These are phyloP conservation scores for Lodderomyces theae DNA, from an alignment of 1,139 yeast species.

Conservation along the genomic window DNA sequence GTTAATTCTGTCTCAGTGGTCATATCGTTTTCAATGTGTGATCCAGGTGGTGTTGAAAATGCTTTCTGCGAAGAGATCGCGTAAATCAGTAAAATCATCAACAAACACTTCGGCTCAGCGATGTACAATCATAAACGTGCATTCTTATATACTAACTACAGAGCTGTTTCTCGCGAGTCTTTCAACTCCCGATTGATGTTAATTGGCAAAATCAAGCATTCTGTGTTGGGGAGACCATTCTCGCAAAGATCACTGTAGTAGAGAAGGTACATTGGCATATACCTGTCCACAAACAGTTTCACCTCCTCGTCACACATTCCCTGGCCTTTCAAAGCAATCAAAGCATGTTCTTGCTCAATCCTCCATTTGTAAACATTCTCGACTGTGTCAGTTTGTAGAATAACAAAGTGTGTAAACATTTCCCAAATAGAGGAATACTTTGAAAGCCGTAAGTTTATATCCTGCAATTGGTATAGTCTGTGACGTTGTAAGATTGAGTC, in stretches of 20 bases:
- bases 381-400: constrained; percentile 53
- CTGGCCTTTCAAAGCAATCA: constrained; percentile 50
- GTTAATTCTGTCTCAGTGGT: constrained; percentile 11
- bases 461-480: constrained; percentile 28
- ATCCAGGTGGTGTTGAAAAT: too few relatives aligned
- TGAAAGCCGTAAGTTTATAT: constrained; percentile 49
- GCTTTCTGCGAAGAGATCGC: too few relatives aligned
- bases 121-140: too few relatives aligned
- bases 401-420: constrained; percentile 58
- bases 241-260: constrained; percentile 50
- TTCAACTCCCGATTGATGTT: constrained; percentile 12
- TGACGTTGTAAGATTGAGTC: constrained; percentile 23
- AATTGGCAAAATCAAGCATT: constrained; percentile 11
- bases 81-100: too few relatives aligned
- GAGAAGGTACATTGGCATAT: constrained; percentile 80
- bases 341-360: constrained; percentile 73
- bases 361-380: constrained; percentile 79
- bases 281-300: constrained; percentile 65
- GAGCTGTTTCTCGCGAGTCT: too few relatives aligned
- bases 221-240: constrained; percentile 8
- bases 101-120: too few relatives aligned
- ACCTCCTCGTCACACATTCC: constrained; percentile 85
- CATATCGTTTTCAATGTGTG: too few relatives aligned
- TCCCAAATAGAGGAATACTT: constrained; percentile 59
- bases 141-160: too few relatives aligned